A percentile compares a stretch with the other conserved stretches of the same genome.
phyloP scores from a whole-genome alignment of 164 flowering plant genomes.

The grape (Vitis vinifera) region DNA sequence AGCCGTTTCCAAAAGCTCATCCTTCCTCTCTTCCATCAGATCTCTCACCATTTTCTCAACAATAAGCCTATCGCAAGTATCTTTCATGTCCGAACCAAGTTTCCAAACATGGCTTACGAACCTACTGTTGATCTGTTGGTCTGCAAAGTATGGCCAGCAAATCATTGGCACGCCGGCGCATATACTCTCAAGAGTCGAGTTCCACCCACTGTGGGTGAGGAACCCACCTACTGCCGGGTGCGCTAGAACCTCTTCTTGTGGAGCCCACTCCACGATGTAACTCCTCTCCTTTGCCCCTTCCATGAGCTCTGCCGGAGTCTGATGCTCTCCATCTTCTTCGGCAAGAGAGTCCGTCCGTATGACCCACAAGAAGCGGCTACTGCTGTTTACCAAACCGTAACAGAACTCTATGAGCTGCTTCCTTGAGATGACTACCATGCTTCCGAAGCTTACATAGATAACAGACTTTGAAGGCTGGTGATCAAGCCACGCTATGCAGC shows the following conservation, averaged over 20 bases:
- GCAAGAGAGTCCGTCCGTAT: conserved; percentile 26
- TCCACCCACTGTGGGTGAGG: conserved; percentile 54
- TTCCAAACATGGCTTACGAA: conserved; percentile 41
- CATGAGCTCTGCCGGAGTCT: conserved; percentile 24
- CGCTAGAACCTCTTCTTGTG: conserved; percentile 42
- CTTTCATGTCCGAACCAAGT: conserved; percentile 41
- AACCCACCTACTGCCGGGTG: conserved; percentile 49
- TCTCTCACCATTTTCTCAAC: conserved; percentile 32
- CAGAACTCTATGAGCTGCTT: conserved; percentile 44
- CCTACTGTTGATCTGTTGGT: conserved; percentile 41
- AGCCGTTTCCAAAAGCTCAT: conserved; percentile 15
- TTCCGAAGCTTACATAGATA: conserved; percentile 63
- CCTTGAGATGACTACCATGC: conserved; percentile 17
- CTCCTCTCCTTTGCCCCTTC: conserved; percentile 34
- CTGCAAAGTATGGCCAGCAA: conserved; percentile 42
- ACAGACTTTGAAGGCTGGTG: conserved; percentile 39
- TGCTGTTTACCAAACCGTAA: conserved; percentile 48
- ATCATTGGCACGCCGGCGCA: conserved; percentile 44
- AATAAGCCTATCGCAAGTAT: conserved; percentile 21
- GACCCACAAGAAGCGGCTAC: conserved; percentile 49
- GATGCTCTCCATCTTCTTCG: neutral
- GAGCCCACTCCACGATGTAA: conserved; percentile 36
- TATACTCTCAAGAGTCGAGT: conserved; percentile 42
- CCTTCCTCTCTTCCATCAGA: conserved; percentile 28
- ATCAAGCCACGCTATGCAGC: conserved; percentile 59